Evolutionary conservation across 495 filamentous ascomycete genomes (phyloP).

Genomic region (Trichoderma virens): DNA sequence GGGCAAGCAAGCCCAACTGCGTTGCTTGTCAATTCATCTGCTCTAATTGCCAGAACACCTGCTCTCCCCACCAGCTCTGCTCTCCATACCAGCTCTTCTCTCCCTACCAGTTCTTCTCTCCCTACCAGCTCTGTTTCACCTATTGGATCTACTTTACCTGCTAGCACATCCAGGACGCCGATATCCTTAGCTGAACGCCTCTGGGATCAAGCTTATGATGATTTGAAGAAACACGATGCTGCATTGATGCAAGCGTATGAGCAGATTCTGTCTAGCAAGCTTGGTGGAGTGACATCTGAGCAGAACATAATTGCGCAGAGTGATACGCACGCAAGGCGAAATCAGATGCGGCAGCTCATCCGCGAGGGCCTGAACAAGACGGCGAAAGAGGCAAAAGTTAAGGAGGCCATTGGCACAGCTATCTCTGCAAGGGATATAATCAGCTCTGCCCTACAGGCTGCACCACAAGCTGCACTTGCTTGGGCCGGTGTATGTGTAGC

Average conservation of each 20-base stretch:
- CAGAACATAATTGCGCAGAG: constrained; percentile 10
- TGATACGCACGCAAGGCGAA: constrained; percentile 15
- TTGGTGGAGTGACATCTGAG: constrained; percentile 7
- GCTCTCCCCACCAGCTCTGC: too few species aligned
- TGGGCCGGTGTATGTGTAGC: constrained; percentile 21
- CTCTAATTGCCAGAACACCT: too few species aligned
- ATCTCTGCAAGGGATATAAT: constrained; percentile 18
- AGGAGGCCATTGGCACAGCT: constrained; percentile 16
- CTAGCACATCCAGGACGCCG: too few species aligned
- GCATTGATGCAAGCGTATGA: constrained; percentile 19
- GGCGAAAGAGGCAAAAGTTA: constrained; percentile 15
- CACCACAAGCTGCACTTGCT: constrained; percentile 17
- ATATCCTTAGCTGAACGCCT: not conserved
- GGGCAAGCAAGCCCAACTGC: too few species aligned
- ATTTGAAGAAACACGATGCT: constrained; percentile 16
- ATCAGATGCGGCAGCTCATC: constrained; percentile 18
- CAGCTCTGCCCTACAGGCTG: constrained; percentile 16
- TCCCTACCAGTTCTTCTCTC: too few species aligned
- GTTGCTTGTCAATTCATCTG: too few species aligned
- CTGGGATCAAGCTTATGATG: constrained; percentile 22
- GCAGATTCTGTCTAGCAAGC: constrained; percentile 15
- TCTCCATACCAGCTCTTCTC: too few species aligned
- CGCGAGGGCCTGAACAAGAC: constrained; percentile 17
- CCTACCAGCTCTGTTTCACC: too few species aligned
- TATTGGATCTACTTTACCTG: too few species aligned